Percentiles rank a stretch among this genome's conserved stretches.
phyloP scores from a whole-genome alignment of 2,329 filamentous ascomycete genomes.

The Penicillium oxalicum region DNA sequence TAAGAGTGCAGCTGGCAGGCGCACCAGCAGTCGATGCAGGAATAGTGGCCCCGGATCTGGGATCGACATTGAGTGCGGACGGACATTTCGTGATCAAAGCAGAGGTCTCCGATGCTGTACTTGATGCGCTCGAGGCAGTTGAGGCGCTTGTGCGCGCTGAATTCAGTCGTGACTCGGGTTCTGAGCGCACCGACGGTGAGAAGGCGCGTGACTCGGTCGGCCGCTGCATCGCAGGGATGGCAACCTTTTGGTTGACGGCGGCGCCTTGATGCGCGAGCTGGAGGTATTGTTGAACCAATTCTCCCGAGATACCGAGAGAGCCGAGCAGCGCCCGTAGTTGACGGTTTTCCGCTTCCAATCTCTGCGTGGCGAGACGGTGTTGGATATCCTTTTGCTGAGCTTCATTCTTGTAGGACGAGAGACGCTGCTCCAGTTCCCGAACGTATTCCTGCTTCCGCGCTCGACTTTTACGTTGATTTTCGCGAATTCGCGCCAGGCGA shows the following conservation, averaged over 20 bases:
- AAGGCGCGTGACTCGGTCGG: neutral
- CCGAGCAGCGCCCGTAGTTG: slow-evolving; percentile 24
- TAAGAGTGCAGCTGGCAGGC: neutral
- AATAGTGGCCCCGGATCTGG: neutral
- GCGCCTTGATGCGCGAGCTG: slow-evolving; percentile 15
- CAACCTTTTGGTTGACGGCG: slow-evolving; percentile 25
- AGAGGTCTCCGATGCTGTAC: neutral
- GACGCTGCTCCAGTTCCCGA: slow-evolving; percentile 32
- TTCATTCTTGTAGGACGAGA: slow-evolving; percentile 24
- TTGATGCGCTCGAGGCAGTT: neutral
- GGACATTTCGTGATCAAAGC: neutral
- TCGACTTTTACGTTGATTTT: slow-evolving; percentile 36
- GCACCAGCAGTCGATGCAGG: neutral
- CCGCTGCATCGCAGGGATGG: slow-evolving; percentile 29
- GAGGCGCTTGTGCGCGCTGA: neutral
- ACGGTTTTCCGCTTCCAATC: slow-evolving; percentile 30
- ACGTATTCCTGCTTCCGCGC: slow-evolving; percentile 33
- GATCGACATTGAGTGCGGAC: too few species aligned
- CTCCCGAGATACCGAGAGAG: slow-evolving; percentile 20
- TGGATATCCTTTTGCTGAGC: slow-evolving; percentile 29
- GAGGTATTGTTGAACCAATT: slow-evolving; percentile 26
- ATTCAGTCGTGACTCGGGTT: neutral
- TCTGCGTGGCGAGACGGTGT: slow-evolving; percentile 30
- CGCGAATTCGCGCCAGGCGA: slow-evolving; percentile 37
- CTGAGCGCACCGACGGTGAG: neutral